Evolutionary conservation across 2,329 filamentous ascomycete genomes (phyloP), one percentile per base, ranked within the genome.

Genomic region (Sclerotiophoma versabilis): DNA sequence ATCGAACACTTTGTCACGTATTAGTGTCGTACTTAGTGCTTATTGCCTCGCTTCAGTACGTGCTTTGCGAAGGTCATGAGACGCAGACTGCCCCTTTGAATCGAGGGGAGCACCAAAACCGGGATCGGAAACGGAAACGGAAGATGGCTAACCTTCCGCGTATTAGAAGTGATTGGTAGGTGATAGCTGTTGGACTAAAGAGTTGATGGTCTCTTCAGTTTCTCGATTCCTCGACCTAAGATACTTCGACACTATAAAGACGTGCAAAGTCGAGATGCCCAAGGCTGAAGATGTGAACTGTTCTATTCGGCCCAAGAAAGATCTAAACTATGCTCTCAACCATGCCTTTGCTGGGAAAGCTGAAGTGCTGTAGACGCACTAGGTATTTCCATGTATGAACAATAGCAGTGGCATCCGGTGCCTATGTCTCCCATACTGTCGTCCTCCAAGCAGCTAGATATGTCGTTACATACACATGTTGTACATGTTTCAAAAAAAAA

Each of bases 381-480:
- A 47, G 51, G 46, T 36, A 54, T 54, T 34, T 49, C 34, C 30
- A 15, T 36, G 46, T 41, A 54, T 54, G 29, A 49, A 45, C 17
- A 54, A 33, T 26, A 15, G 23, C 15, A 14, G 22, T 30, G 34
- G 51, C 51, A 46, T 22, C 34, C 38, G 11, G 45, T 39, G 51
- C 51, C 51, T 33, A 23, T 25, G n/a, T 39, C 27, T 45, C 34
- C 30, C 34, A 34, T 34, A 29, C 27, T 5, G 9, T 41, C 33
- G 23, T 46, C 29, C 23, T 36, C 46, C 39, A 49, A 41, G 29
- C 25, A 3, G 15, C 20, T 38, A 30, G 7, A 26, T 32, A 38
- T 34, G 15, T 37, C 17, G 19, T 48, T 32, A 19, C 39, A 26
- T 27, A 54, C 27, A 42, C 30, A 27, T 49, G 12, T 15, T 27